Evolutionary conservation across 192 early-diverging fungal species (phyloP).

Genomic region (Coemansia sp.): DNA sequence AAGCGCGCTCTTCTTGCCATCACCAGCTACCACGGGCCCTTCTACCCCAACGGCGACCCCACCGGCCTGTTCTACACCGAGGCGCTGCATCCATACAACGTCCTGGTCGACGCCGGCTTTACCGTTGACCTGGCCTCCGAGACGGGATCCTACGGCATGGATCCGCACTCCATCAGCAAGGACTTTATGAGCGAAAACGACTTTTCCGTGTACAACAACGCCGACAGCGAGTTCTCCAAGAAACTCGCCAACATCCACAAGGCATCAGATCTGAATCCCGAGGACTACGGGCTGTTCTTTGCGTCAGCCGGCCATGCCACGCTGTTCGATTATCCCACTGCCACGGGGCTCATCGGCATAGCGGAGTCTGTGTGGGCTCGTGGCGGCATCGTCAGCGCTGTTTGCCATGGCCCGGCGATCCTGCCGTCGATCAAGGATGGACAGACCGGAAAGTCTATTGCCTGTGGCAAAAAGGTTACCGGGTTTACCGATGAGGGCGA

Average conservation of each 20-base stretch:
- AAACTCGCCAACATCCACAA: slow-evolving; percentile 46
- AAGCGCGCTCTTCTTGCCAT: slow-evolving; percentile 54
- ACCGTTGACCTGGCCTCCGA: slow-evolving; percentile 56
- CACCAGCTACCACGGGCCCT: slow-evolving; percentile 53
- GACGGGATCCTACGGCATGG: slow-evolving; percentile 54
- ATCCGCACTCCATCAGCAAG: slow-evolving; percentile 53
- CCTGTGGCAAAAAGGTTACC: slow-evolving; percentile 65
- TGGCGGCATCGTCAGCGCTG: slow-evolving; percentile 56
- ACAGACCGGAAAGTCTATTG: slow-evolving; percentile 56
- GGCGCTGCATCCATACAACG: slow-evolving; percentile 55
- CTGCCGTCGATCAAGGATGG: slow-evolving; percentile 60
- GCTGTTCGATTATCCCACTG: slow-evolving; percentile 56
- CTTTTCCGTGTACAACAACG: slow-evolving; percentile 34
- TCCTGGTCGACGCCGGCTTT: slow-evolving; percentile 48
- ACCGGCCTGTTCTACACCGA: slow-evolving; percentile 59
- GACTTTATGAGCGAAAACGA: slow-evolving; percentile 44
- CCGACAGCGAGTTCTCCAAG: slow-evolving; percentile 39
- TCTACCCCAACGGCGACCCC: slow-evolving; percentile 54
- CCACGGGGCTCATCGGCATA: slow-evolving; percentile 43
- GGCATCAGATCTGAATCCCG: slow-evolving; percentile 50
- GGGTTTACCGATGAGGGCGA: slow-evolving; percentile 74
- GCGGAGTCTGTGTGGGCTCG: slow-evolving; percentile 56
- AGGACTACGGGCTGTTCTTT: slow-evolving; percentile 55
- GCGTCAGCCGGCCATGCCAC: slow-evolving; percentile 57
- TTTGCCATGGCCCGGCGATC: slow-evolving; percentile 66